Evolutionary conservation across 352 stramenopile species (phyloP).

Genomic region (Pythium periplocum): DNA sequence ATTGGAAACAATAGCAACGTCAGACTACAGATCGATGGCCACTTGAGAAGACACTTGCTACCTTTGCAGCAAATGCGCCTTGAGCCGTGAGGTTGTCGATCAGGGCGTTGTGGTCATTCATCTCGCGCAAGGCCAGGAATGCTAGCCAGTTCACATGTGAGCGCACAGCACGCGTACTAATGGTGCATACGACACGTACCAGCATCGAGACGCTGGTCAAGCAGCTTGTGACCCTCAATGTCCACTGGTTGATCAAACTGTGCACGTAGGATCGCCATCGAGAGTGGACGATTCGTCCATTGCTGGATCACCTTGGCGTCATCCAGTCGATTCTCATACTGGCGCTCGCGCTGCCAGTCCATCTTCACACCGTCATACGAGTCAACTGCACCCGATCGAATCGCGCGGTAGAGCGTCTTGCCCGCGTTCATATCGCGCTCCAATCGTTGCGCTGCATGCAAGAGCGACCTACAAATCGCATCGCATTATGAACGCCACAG

Average conservation of each 20-base stretch:
- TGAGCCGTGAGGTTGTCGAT: slow-evolving; percentile 38
- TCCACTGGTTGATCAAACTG: slow-evolving; percentile 42
- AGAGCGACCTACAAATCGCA: slow-evolving; percentile 27
- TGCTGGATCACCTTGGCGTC: slow-evolving; percentile 38
- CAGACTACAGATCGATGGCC: background rate
- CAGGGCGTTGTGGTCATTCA: slow-evolving; percentile 73
- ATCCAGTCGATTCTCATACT: slow-evolving; percentile 45
- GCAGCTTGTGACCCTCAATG: slow-evolving; percentile 13
- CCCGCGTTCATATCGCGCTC: slow-evolving; percentile 41
- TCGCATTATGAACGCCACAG: too few relatives aligned
- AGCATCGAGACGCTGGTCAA: slow-evolving; percentile 46
- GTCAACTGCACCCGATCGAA: slow-evolving; percentile 57
- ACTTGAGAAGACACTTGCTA: slow-evolving; percentile 14
- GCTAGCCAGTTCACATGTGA: slow-evolving; percentile 12
- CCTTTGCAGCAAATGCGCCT: slow-evolving; percentile 45
- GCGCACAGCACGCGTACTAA: too few relatives aligned
- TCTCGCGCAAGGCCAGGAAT: slow-evolving; percentile 43
- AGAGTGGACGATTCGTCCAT: slow-evolving; percentile 23
- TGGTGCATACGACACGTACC: slow-evolving; percentile 12
- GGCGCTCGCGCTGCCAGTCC: slow-evolving; percentile 72
- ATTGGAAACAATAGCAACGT: background rate
- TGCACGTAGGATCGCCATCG: slow-evolving; percentile 38
- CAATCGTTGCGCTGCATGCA: slow-evolving; percentile 51
- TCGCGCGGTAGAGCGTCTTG: slow-evolving; percentile 48
- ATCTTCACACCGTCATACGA: slow-evolving; percentile 60